These are phyloP conservation scores for Clonostachys rosea DNA, from an alignment of 2,329 filamentous ascomycete genomes.

Conservation along the genomic window DNA sequence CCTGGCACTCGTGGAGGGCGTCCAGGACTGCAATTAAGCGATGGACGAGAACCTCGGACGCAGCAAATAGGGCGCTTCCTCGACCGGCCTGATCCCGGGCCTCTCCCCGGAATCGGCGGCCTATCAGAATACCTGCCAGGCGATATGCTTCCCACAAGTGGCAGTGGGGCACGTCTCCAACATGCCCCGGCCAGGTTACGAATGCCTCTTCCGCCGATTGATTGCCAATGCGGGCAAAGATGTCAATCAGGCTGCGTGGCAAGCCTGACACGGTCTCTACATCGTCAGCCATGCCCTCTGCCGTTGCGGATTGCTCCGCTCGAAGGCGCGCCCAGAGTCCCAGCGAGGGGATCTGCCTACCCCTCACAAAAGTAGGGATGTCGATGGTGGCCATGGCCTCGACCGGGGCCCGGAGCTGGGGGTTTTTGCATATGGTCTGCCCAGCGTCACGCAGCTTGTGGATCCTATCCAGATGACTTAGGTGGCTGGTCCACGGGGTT, in stretches of 20 bases:
- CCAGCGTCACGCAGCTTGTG: too few species aligned
- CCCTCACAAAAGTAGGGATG: slow-evolving; percentile 5
- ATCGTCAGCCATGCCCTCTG: slow-evolving; percentile 3
- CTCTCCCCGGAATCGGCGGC: slow-evolving; percentile 7
- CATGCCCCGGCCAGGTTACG: slow-evolving; percentile 13
- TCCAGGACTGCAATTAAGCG: too few species aligned
- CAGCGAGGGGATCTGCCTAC: slow-evolving; percentile 5
- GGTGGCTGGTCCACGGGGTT: too few species aligned
- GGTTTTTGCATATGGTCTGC: too few species aligned
- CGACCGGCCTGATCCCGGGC: neutral
- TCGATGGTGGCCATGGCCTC: slow-evolving; percentile 11
- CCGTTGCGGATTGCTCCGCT: neutral
- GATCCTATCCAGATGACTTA: too few species aligned
- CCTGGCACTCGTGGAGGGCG: too few species aligned
- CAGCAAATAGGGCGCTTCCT: neutral
- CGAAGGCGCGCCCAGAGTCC: slow-evolving; percentile 2
- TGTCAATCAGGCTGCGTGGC: slow-evolving; percentile 15
- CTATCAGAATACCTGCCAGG: slow-evolving; percentile 12
- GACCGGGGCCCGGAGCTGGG: neutral
- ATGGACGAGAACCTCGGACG: too few species aligned
- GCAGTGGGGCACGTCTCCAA: slow-evolving; percentile 14
- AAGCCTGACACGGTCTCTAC: slow-evolving; percentile 17
- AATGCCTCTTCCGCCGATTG: slow-evolving; percentile 9
- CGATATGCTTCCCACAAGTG: slow-evolving; percentile 20
- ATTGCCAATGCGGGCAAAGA: slow-evolving; percentile 10